phyloP scores from a whole-genome alignment of 2,329 filamentous ascomycete genomes.

The Colletotrichum echinochloae region DNA sequence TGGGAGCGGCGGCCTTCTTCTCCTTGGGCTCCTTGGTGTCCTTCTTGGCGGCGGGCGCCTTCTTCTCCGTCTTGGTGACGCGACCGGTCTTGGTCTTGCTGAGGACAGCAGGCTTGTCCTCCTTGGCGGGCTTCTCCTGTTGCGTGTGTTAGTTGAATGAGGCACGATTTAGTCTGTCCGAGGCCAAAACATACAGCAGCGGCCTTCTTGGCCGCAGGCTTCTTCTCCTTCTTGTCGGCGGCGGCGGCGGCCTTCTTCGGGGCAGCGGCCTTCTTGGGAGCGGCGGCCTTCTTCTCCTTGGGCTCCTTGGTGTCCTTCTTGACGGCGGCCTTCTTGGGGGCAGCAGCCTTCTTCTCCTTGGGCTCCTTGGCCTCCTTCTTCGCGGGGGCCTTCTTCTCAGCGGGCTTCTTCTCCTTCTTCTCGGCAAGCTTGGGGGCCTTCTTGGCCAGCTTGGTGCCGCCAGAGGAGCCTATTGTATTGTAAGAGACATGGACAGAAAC shows the following conservation, averaged over 20 bases:
- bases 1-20: conserved; percentile 60
- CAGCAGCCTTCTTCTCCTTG: conserved; percentile 60
- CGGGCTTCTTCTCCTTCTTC: conserved; percentile 51
- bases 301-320: conserved; percentile 55
- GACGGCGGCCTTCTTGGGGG: conserved; percentile 58
- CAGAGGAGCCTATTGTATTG: conserved; percentile 74
- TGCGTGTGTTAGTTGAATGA: background rate
- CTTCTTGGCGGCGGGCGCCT: conserved; percentile 60
- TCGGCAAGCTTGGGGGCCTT: conserved; percentile 86
- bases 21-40: conserved; percentile 58
- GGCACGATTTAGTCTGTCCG: conserved; percentile 42
- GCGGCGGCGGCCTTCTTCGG: conserved; percentile 49
- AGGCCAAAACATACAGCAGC: conserved; percentile 47
- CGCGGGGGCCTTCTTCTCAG: conserved; percentile 49
- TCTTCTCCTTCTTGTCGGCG: conserved; percentile 52
- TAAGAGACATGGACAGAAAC: background rate
- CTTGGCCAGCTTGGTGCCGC: conserved; percentile 92
- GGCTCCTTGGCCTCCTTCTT: conserved; percentile 50
- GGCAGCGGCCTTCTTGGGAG: conserved; percentile 43
- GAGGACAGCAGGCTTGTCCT: conserved; percentile 76
- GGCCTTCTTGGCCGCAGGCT: conserved; percentile 59
- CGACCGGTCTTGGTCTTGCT: conserved; percentile 89
- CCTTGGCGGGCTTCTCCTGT: conserved; percentile 65
- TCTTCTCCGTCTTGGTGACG: conserved; percentile 77
- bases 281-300: conserved; percentile 48